phyloP scores from a whole-genome alignment of 768 basidiomycete genomes.

The Calocera viscosa region DNA sequence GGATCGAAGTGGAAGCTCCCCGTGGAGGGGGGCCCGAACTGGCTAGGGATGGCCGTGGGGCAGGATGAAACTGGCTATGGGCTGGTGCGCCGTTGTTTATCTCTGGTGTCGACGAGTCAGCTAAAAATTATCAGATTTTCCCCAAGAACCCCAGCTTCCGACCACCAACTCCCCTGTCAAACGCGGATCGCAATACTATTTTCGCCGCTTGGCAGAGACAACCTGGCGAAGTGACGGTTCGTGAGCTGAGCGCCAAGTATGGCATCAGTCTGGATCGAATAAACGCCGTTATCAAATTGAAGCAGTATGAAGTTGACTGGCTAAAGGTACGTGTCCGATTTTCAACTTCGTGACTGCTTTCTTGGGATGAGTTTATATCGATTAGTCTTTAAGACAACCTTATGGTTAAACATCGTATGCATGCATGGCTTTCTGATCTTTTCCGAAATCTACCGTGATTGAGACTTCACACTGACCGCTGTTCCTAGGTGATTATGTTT shows the following conservation, averaged over 20 bases:
- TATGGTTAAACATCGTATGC: conserved; percentile 28
- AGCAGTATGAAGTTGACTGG: conserved; percentile 62
- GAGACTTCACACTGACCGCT: conserved; percentile 7
- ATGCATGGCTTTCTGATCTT: conserved; percentile 33
- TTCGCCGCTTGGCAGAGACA: conserved; percentile 50
- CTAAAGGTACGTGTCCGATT: conserved; percentile 42
- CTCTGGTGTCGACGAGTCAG: too few relatives aligned
- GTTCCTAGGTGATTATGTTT: conserved; percentile 3
- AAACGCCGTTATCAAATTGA: conserved; percentile 70
- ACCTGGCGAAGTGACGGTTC: conserved; percentile 43
- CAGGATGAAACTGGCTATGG: too few relatives aligned
- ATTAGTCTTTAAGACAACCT: conserved; percentile 30
- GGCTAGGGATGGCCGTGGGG: not conserved
- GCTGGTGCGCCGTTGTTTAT: too few relatives aligned
- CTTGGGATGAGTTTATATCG: conserved; percentile 47
- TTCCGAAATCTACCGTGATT: not conserved
- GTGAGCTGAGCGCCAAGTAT: conserved; percentile 47
- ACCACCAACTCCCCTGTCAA: conserved; percentile 65
- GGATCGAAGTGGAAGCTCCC: not conserved
- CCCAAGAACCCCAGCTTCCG: conserved; percentile 74
- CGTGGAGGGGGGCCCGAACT: not conserved
- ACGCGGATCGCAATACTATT: conserved; percentile 42
- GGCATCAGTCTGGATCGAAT: conserved; percentile 65
- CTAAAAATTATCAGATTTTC: conserved; percentile 47
- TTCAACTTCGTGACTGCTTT: conserved; percentile 11